Conservation (phyloP, 768 basidiomycete species). For the Boletus coccyginus region DNA sequence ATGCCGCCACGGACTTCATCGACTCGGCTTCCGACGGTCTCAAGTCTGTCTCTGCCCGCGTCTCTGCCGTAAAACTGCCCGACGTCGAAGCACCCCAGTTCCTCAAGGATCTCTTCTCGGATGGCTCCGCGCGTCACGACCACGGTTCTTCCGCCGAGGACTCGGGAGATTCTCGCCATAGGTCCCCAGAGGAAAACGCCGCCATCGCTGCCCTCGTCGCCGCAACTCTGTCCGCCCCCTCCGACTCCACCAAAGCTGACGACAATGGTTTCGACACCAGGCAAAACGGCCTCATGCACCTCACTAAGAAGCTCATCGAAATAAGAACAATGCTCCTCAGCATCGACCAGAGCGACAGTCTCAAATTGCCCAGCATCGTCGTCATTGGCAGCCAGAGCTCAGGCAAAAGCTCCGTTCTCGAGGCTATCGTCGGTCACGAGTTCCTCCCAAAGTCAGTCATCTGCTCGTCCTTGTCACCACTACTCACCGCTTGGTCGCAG, state of each 20-base stretch:
- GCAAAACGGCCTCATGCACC: constrained; percentile 86
- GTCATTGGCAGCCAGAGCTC: constrained; percentile 98
- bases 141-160: constrained; percentile 34
- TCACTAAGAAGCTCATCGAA: constrained; percentile 94
- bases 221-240: constrained; percentile 75
- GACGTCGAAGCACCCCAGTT: constrained; percentile 61
- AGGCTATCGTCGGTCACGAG: constrained; percentile 96
- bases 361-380: constrained; percentile 96
- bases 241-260: constrained; percentile 41
- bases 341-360: constrained; percentile 91
- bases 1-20: constrained; percentile 57
- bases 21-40: constrained; percentile 71
- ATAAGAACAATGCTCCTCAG: constrained; percentile 92
- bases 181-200: constrained; percentile 53
- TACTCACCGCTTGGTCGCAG: constrained; percentile 39
- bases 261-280: constrained; percentile 42
- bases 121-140: constrained; percentile 31
- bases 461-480: neutral
- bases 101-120: constrained; percentile 58
- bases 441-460: constrained; percentile 93
- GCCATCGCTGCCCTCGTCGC: constrained; percentile 74
- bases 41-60: constrained; percentile 54
- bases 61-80: constrained; percentile 60
- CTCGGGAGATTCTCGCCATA: constrained; percentile 36
- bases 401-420: constrained; percentile 96